These are phyloP conservation scores for Trifolium pratense DNA, from an alignment of 306 rosid species.

Conservation along the genomic window DNA sequence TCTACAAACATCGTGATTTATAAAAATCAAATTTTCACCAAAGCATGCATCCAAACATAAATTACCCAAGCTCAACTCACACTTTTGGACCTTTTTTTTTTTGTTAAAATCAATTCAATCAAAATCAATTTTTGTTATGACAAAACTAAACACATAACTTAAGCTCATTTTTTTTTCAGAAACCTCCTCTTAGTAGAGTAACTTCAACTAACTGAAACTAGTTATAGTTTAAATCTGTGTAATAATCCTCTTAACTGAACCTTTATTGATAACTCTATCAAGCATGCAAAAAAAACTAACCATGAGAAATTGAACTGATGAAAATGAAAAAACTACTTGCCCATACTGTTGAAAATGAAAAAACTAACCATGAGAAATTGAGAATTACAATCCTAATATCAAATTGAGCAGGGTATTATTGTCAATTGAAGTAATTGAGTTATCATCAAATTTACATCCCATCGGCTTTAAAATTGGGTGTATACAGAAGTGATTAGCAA, in stretches of 20 bases:
- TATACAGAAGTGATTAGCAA: slow-evolving; percentile 22
- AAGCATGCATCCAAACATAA: too few species aligned
- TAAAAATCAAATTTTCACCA: too few species aligned
- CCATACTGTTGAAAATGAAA: neutral
- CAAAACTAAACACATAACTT: too few species aligned
- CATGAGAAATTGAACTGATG: too few species aligned
- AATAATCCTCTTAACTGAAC: neutral
- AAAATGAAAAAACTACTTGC: slow-evolving; percentile 1
- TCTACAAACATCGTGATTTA: too few species aligned
- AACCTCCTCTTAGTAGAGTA: neutral
- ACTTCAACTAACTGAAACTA: neutral
- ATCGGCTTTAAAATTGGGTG: slow-evolving; percentile 34
- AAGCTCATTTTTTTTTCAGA: neutral
- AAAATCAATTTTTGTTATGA: too few species aligned
- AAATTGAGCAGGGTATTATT: slow-evolving; percentile 41
- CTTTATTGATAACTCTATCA: neutral
- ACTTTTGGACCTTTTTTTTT: too few species aligned
- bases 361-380: neutral
- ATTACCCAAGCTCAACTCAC: too few species aligned
- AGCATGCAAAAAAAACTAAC: too few species aligned
- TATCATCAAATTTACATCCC: slow-evolving; percentile 47
- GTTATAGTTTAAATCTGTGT: neutral
- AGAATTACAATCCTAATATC: slow-evolving; percentile 29
- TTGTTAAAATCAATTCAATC: too few species aligned
- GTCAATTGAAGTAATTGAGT: slow-evolving; percentile 37